phyloP scores from a whole-genome alignment of 2,329 filamentous ascomycete genomes.

The Phoma herbarum region DNA sequence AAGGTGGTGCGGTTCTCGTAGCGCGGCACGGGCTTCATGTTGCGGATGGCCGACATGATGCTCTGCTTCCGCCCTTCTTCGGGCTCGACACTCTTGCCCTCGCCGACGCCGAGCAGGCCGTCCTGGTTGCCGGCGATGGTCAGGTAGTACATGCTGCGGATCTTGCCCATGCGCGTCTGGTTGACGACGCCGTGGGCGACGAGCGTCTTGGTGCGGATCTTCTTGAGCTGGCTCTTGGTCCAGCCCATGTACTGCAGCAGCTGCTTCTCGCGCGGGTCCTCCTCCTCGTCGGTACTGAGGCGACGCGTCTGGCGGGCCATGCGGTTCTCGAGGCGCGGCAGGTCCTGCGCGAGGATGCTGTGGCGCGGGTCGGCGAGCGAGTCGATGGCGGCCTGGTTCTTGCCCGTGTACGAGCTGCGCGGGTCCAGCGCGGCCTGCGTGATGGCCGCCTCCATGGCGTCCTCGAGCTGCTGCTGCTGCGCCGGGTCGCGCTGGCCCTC shows the following conservation, averaged over 20 bases:
- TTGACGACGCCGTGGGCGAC: slow-evolving; percentile 81
- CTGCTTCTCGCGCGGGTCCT: slow-evolving; percentile 59
- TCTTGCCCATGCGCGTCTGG: slow-evolving; percentile 96
- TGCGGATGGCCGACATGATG: slow-evolving; percentile 81
- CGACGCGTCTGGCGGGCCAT: slow-evolving; percentile 48
- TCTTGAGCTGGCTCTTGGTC: slow-evolving; percentile 56
- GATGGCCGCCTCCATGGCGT: slow-evolving; percentile 44
- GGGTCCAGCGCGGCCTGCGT: slow-evolving; percentile 52
- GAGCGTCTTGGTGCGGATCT: slow-evolving; percentile 74
- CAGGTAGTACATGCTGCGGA: slow-evolving; percentile 77
- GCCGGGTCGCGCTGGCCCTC: slow-evolving; percentile 35
- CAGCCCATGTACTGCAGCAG: slow-evolving; percentile 67
- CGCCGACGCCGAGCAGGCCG: slow-evolving; percentile 86
- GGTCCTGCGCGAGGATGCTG: slow-evolving; percentile 58
- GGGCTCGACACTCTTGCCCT: slow-evolving; percentile 84
- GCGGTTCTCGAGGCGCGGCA: slow-evolving; percentile 57
- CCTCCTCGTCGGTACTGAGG: slow-evolving; percentile 48
- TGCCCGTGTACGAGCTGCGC: slow-evolving; percentile 57
- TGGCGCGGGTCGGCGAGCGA: slow-evolving; percentile 58
- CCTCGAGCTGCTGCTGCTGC: slow-evolving; percentile 33
- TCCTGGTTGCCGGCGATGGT: slow-evolving; percentile 87
- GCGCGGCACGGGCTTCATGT: slow-evolving; percentile 89
- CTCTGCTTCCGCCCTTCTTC: slow-evolving; percentile 75
- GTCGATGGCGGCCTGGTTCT: slow-evolving; percentile 60
- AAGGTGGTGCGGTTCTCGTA: slow-evolving; percentile 95